A percentile compares a stretch with the other conserved stretches of the same genome.
These are phyloP conservation scores for Colletotrichum falcatum DNA, from an alignment of 2,329 filamentous ascomycete species.

Conservation along the genomic window DNA sequence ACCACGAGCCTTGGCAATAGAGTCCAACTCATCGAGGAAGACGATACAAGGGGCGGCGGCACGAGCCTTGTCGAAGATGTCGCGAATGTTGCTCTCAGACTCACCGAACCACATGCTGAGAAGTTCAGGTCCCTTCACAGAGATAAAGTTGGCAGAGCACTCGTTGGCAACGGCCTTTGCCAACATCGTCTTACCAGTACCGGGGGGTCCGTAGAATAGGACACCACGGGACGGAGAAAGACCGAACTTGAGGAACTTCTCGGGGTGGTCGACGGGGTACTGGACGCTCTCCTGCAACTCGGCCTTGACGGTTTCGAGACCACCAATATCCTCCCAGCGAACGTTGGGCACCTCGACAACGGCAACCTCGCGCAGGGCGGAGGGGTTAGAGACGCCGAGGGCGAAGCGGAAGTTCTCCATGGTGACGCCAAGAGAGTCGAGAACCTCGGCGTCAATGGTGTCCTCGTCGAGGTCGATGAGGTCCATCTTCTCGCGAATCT, in stretches of 20 bases:
- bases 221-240: constrained; percentile 98
- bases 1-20: constrained; percentile 99
- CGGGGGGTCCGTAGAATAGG: constrained; percentile 97
- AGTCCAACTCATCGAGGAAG: constrained; percentile 98
- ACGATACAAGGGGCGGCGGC: constrained; percentile 98
- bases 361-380: constrained; percentile 96
- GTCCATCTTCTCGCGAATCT: constrained; percentile 99
- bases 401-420: constrained; percentile 99
- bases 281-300: constrained; percentile 99
- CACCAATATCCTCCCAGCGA: constrained; percentile 99
- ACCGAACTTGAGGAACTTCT: constrained; percentile 99
- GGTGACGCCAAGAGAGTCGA: constrained; percentile 97
- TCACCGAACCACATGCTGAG: constrained; percentile 99
- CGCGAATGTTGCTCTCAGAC: constrained; percentile 99
- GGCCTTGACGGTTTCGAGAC: constrained; percentile 97
- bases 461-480: constrained; percentile 99
- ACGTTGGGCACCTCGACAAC: constrained; percentile 99
- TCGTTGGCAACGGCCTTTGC: constrained; percentile 99
- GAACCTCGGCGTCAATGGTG: constrained; percentile 97
- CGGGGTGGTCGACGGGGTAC: constrained; percentile 98
- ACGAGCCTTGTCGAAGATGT: constrained; percentile 99
- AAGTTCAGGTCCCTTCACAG: constrained; percentile 97
- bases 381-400: constrained; percentile 97
- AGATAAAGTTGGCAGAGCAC: constrained; percentile 99
- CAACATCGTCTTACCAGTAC: constrained; percentile 99